Percentiles rank a stretch among this genome's conserved stretches.
These are phyloP conservation scores for Beauveria sp. DNA, from an alignment of 2,329 filamentous ascomycete genomes.

Conservation along the genomic window DNA sequence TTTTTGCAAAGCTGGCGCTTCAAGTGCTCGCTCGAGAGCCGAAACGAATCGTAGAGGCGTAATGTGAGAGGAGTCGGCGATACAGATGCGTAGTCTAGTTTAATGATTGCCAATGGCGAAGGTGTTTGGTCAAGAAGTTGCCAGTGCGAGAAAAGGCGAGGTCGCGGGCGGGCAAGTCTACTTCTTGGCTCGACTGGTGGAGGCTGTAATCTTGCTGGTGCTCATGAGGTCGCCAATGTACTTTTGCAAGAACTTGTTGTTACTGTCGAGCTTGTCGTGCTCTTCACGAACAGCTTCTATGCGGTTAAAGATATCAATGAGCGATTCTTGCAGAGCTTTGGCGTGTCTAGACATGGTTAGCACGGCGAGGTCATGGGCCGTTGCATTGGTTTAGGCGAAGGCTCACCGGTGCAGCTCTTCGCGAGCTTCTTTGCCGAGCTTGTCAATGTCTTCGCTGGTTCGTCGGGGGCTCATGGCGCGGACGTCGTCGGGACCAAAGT, in stretches of 20 bases:
- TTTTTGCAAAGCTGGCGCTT: conserved; percentile 7
- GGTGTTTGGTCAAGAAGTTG: background rate
- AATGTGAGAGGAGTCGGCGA: background rate
- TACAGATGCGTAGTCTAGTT: background rate
- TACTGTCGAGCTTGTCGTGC: conserved; percentile 91
- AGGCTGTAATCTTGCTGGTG: conserved; percentile 64
- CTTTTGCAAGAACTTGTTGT: conserved; percentile 96
- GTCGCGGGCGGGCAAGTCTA: conserved; percentile 22
- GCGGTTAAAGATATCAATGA: conserved; percentile 82
- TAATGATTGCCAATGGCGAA: background rate
- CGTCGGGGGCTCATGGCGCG: conserved; percentile 89
- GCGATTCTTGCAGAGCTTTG: conserved; percentile 77
- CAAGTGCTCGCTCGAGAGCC: conserved; percentile 5
- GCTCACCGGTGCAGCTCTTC: conserved; percentile 52
- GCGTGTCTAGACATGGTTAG: conserved; percentile 59
- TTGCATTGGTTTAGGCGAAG: conserved; percentile 5
- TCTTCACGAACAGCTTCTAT: conserved; percentile 92
- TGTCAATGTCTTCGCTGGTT: conserved; percentile 85
- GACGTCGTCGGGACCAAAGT: conserved; percentile 81
- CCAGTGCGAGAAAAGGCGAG: background rate
- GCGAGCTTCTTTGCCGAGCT: conserved; percentile 74
- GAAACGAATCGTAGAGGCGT: conserved; percentile 3
- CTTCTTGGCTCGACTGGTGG: conserved; percentile 45
- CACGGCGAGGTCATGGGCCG: no score
- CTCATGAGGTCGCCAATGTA: conserved; percentile 96